Conservation (phyloP, 257 asterid species). For the Mentha longifolia region DNA sequence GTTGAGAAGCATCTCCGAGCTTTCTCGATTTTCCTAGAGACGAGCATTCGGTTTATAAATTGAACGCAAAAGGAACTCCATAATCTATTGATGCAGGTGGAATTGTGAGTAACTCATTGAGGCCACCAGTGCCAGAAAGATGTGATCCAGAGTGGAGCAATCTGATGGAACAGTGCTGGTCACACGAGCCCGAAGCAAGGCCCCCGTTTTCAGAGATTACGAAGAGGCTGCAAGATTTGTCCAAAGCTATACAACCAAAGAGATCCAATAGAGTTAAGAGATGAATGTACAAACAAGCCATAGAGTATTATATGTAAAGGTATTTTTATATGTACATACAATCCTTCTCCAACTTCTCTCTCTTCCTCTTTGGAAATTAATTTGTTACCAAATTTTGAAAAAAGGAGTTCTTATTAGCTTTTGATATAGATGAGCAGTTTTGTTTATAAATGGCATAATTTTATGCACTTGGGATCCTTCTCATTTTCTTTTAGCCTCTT, state of each 20-base stretch:
- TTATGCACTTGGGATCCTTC: too few relatives aligned
- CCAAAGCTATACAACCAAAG: constrained; percentile 65
- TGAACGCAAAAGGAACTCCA: constrained; percentile 29
- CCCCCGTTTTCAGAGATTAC: constrained; percentile 90
- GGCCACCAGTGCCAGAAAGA: constrained; percentile 83
- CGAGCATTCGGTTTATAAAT: background rate
- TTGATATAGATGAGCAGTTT: background rate
- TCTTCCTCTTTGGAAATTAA: background rate
- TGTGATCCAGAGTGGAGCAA: constrained; percentile 83
- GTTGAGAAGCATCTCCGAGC: background rate
- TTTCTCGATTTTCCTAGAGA: background rate
- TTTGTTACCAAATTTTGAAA: background rate
- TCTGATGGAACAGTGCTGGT: constrained; percentile 96
- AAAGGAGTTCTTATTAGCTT: background rate
- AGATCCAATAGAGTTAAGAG: constrained; percentile 51
- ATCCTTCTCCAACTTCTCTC: constrained; percentile 18
- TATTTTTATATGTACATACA: background rate
- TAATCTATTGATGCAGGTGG: constrained; percentile 69
- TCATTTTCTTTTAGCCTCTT: too few relatives aligned
- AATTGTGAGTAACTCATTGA: constrained; percentile 74
- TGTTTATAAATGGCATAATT: background rate
- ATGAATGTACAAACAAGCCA: constrained; percentile 28
- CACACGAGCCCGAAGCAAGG: constrained; percentile 70
- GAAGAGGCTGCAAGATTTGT: constrained; percentile 68
- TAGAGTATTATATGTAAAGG: background rate